phyloP scores from a whole-genome alignment of 306 rosid species.

The Citrullus colocynthis region DNA sequence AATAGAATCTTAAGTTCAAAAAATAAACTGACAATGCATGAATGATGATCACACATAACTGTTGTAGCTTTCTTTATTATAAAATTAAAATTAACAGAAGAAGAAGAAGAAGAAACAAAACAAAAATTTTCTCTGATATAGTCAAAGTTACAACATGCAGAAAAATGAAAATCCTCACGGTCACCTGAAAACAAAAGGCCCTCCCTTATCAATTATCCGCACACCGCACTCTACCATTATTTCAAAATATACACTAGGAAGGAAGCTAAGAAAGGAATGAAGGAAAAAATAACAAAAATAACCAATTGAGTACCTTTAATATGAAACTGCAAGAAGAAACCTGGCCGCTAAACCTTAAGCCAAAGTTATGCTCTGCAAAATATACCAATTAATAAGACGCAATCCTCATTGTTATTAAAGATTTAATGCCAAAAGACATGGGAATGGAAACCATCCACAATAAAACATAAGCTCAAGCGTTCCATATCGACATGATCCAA shows the following conservation, averaged over 20 bases:
- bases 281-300: not conserved
- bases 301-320: slow-evolving; percentile 37
- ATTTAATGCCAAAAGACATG: not conserved
- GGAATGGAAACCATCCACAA: not conserved
- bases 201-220: not conserved
- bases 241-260: not conserved
- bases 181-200: not conserved
- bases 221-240: not conserved
- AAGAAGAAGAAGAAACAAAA: no score
- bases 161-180: not conserved
- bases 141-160: not conserved
- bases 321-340: slow-evolving; percentile 39
- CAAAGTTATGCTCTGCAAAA: slow-evolving; percentile 27
- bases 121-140: no score
- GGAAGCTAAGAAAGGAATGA: not conserved
- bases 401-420: not conserved
- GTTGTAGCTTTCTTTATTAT: not conserved
- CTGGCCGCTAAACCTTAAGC: slow-evolving; percentile 19
- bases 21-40: not conserved
- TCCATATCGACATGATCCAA: not conserved
- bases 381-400: not conserved
- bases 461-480: not conserved
- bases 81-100: no score
- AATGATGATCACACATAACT: not conserved
- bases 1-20: not conserved